Evolutionary conservation across 768 basidiomycete species (phyloP).

Genomic region (Serendipita sp.): DNA sequence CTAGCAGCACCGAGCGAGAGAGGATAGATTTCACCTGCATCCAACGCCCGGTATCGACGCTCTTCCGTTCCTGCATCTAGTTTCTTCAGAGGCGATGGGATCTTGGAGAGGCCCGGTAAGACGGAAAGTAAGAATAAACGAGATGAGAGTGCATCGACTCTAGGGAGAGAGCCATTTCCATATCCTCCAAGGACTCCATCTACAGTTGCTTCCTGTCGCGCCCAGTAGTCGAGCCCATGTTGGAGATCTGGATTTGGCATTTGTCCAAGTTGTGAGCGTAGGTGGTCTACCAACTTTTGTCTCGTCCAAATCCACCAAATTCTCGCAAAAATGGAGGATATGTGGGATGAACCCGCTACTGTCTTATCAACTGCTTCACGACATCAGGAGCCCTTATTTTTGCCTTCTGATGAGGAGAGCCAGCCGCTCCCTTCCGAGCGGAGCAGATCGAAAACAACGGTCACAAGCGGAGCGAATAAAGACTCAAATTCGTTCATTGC

Average conservation of each 20-base stretch:
- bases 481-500: background rate
- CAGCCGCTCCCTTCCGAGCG: background rate
- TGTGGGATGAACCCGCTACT: slow-evolving; percentile 42
- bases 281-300: no score
- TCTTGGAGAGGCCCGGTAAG: slow-evolving; percentile 59
- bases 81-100: slow-evolving; percentile 56
- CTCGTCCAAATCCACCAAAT: no score
- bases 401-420: slow-evolving; percentile 6
- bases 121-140: slow-evolving; percentile 74
- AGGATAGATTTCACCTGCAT: slow-evolving; percentile 41
- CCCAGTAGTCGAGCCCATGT: slow-evolving; percentile 81
- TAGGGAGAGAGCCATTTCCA: slow-evolving; percentile 57
- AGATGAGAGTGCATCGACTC: slow-evolving; percentile 80
- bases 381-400: background rate
- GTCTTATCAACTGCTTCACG: slow-evolving; percentile 13
- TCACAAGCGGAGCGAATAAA: background rate
- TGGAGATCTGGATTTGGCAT: slow-evolving; percentile 36
- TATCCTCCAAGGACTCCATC: slow-evolving; percentile 69
- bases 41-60: slow-evolving; percentile 57
- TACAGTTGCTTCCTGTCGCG: slow-evolving; percentile 57
- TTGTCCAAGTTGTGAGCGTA: background rate
- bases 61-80: slow-evolving; percentile 20
- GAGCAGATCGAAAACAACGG: background rate
- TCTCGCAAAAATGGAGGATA: slow-evolving; percentile 28
- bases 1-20: background rate